Conservation (phyloP, 2,329 filamentous ascomycete genomes). For the Madurella mycetomatis region DNA sequence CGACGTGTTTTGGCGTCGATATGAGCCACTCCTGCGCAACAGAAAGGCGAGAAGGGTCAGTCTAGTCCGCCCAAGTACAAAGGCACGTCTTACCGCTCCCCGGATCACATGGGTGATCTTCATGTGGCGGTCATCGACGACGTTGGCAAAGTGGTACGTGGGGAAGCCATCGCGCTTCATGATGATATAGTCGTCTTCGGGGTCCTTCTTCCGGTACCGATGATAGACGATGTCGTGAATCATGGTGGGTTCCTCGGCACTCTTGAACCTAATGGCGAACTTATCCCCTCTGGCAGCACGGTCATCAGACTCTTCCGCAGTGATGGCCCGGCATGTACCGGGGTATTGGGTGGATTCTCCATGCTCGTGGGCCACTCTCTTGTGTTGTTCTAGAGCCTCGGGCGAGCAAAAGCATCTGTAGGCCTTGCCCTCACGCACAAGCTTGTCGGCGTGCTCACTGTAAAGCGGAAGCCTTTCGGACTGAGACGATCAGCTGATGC, state of each 20-base stretch:
- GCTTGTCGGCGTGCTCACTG: constrained; percentile 59
- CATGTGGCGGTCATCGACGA: constrained; percentile 95
- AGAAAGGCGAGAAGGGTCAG: constrained; percentile 8
- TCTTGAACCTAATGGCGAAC: constrained; percentile 73
- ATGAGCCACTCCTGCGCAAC: constrained; percentile 78
- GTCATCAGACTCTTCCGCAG: constrained; percentile 62
- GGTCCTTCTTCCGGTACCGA: constrained; percentile 49
- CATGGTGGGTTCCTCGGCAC: constrained; percentile 55
- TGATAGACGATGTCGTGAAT: constrained; percentile 82
- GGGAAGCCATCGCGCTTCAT: constrained; percentile 89
- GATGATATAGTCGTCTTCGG: constrained; percentile 78
- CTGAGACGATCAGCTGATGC: constrained; percentile 37
- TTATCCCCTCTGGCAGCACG: constrained; percentile 64
- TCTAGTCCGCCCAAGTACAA: neutral
- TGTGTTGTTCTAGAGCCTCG: constrained; percentile 64
- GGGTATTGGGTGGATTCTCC: constrained; percentile 46
- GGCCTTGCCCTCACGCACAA: constrained; percentile 68
- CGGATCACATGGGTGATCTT: constrained; percentile 92
- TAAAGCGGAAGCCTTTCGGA: constrained; percentile 78
- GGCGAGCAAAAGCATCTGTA: constrained; percentile 91
- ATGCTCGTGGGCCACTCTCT: constrained; percentile 54
- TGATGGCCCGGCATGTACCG: constrained; percentile 66
- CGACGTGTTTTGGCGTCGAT: constrained; percentile 72
- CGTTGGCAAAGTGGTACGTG: constrained; percentile 96
- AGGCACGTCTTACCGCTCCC: constrained; percentile 61